Evolutionary conservation across 1,139 yeast genomes (phyloP), one percentile per base, ranked within the genome.

Genomic region (Yamadazyma sp.): DNA sequence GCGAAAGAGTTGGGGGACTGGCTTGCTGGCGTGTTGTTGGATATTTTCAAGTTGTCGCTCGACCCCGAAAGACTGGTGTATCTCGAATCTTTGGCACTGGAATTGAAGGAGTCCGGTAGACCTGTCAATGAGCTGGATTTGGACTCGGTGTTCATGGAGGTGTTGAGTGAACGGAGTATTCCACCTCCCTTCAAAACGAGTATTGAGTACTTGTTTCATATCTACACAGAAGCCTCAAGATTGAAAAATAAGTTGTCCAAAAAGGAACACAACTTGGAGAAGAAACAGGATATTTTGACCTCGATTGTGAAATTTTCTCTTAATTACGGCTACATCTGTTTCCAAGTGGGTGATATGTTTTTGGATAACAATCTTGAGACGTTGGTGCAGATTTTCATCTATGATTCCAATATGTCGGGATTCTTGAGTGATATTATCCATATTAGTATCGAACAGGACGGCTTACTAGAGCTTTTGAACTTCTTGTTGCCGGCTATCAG

Each of bases 261-360:
- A 13, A 76, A 67, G 43, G 72, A 74, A 31, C 53, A 67, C 2
- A 42, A 59, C 15, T 66, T 63, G 41, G 64, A 61, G 2, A 51
- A 56, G 13, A 78, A 79, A 48, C 33, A 55, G 1, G 56, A 55
- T 3, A 50, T 80, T 3, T 59, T 81, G 37, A 66, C 69, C 38
- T 79, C 79, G 42, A 63, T 79, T 22, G 69, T 77, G 34, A 61
- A 80, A 35, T 65, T 82, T 34, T 60, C 80, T 11, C 67, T 84
- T 12, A 80, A 86, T 16, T 87, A 82, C 58, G 88, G 88, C 0
- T 69, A 82, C 25, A 80, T 86, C 26, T 62, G 84, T 26, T 80
- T 86, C 52, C 88, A 82, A 54, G 75, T 82, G 8, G 80, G 84
- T 3, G 89, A 81, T 42, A 76, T 83, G 81, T 81, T 82, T 44